A percentile compares a stretch with the other conserved stretches of the same genome.
These are phyloP conservation scores for Leccinum boreale DNA, from an alignment of 768 basidiomycete genomes.

Conservation along the genomic window DNA sequence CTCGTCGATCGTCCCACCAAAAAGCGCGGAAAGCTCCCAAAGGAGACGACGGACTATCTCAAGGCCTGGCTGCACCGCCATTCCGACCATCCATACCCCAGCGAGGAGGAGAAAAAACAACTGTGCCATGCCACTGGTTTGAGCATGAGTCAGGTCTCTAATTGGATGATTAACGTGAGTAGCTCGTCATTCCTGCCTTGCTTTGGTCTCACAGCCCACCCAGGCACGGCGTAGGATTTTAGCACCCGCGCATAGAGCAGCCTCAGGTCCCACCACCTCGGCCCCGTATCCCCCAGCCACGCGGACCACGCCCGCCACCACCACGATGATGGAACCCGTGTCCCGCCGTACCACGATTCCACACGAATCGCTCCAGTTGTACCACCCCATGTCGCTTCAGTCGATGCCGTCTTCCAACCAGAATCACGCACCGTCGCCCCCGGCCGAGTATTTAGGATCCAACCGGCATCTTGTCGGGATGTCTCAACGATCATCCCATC, in stretches of 20 bases:
- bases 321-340: slow-evolving; percentile 33
- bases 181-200: slow-evolving; percentile 18
- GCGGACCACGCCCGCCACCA: slow-evolving; percentile 23
- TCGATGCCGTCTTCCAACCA: slow-evolving; percentile 37
- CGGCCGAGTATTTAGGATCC: slow-evolving; percentile 40
- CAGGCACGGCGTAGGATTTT: slow-evolving; percentile 53
- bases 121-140: slow-evolving; percentile 82
- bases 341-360: slow-evolving; percentile 66
- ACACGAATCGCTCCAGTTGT: slow-evolving; percentile 67
- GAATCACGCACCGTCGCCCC: slow-evolving; percentile 30
- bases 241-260: slow-evolving; percentile 40
- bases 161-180: slow-evolving; percentile 90
- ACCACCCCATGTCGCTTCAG: slow-evolving; percentile 77
- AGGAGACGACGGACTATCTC: slow-evolving; percentile 86
- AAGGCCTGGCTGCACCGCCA: slow-evolving; percentile 88
- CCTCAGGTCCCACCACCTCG: slow-evolving; percentile 67
- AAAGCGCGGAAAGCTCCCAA: slow-evolving; percentile 84
- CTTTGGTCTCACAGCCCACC: slow-evolving; percentile 12
- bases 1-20: slow-evolving; percentile 76
- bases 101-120: slow-evolving; percentile 81
- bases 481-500: slow-evolving; percentile 34
- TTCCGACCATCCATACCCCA: slow-evolving; percentile 86
- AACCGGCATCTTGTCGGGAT: slow-evolving; percentile 48
- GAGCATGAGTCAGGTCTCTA: slow-evolving; percentile 87
- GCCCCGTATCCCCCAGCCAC: slow-evolving; percentile 60